phyloP scores from a whole-genome alignment of 164 flowering plant species.

The Chloranthus sessilifolius region DNA sequence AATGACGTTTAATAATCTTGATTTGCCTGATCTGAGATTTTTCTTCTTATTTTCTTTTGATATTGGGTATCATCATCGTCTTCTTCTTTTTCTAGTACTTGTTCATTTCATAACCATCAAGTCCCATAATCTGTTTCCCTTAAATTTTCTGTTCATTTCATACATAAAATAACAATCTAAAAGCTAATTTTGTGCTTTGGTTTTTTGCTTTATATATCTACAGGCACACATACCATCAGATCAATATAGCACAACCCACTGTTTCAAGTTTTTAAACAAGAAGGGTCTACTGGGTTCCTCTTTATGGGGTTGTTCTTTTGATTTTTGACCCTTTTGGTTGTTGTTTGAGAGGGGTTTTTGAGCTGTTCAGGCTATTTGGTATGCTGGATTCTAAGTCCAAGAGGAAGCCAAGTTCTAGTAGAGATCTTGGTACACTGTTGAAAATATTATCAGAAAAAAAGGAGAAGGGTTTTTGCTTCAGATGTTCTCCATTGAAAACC shows the following conservation, averaged over 20 bases:
- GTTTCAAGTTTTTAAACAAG: not conserved
- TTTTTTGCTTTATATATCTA: not conserved
- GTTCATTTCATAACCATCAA: not conserved
- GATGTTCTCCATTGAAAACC: slow-evolving; percentile 87
- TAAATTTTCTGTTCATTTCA: slow-evolving; percentile 10
- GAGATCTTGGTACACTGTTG: slow-evolving; percentile 53
- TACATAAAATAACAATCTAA: slow-evolving; percentile 64
- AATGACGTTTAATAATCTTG: slow-evolving; percentile 28
- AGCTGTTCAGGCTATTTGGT: slow-evolving; percentile 21
- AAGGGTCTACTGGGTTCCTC: slow-evolving; percentile 1
- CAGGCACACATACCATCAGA: slow-evolving; percentile 19
- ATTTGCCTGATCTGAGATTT: not conserved
- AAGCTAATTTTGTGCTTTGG: slow-evolving; percentile 6
- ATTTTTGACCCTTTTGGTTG: slow-evolving; percentile 16
- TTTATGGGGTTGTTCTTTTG: slow-evolving; percentile 14
- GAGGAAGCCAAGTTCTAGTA: slow-evolving; percentile 19
- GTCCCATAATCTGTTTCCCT: slow-evolving; percentile 11
- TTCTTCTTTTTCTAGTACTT: not conserved
- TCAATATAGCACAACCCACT: not conserved
- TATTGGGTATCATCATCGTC: slow-evolving; percentile 14
- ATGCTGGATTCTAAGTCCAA: slow-evolving; percentile 52
- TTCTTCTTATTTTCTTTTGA: slow-evolving; percentile 14
- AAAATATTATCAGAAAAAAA: slow-evolving; percentile 39
- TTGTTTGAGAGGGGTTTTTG: not conserved
- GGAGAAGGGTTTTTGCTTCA: slow-evolving; percentile 52